Evolutionary conservation across 371 early-diverging fungal genomes (phyloP).

Genomic region (Chytridium lagenaria): DNA sequence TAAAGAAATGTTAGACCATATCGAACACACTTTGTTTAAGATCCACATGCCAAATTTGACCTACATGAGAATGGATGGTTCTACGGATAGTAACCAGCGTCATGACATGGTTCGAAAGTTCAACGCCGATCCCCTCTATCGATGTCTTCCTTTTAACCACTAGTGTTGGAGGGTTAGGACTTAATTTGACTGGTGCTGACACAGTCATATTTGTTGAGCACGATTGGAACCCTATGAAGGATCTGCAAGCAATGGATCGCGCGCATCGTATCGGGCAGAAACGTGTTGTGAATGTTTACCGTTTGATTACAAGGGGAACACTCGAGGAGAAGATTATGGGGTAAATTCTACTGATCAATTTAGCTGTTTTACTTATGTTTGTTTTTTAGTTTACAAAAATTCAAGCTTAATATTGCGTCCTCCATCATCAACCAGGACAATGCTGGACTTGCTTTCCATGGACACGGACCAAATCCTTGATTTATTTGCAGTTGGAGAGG

Average conservation of each 20-base stretch:
- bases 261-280: constrained; percentile 99
- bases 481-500: constrained; percentile 70
- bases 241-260: constrained; percentile 97
- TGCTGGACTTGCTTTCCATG: constrained; percentile 87
- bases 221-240: constrained; percentile 99
- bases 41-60: constrained; percentile 85
- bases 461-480: constrained; percentile 94
- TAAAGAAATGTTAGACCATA: constrained; percentile 95
- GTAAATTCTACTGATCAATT: constrained; percentile 64
- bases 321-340: constrained; percentile 99
- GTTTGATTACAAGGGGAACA: constrained; percentile 97
- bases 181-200: constrained; percentile 99
- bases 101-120: constrained; percentile 93
- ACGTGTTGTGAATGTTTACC: constrained; percentile 97
- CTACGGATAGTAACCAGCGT: constrained; percentile 82
- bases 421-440: constrained; percentile 98
- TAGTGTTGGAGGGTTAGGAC: constrained; percentile 97
- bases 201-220: constrained; percentile 99
- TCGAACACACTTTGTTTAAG: constrained; percentile 89
- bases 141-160: constrained; percentile 96
- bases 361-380: not conserved
- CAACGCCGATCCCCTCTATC: constrained; percentile 95
- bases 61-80: constrained; percentile 97
- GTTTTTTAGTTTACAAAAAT: constrained; percentile 85
- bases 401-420: constrained; percentile 99